Base-by-base conservation (phyloP, 176 grass and related monocot species). In the Raddia guianensis region DNA sequence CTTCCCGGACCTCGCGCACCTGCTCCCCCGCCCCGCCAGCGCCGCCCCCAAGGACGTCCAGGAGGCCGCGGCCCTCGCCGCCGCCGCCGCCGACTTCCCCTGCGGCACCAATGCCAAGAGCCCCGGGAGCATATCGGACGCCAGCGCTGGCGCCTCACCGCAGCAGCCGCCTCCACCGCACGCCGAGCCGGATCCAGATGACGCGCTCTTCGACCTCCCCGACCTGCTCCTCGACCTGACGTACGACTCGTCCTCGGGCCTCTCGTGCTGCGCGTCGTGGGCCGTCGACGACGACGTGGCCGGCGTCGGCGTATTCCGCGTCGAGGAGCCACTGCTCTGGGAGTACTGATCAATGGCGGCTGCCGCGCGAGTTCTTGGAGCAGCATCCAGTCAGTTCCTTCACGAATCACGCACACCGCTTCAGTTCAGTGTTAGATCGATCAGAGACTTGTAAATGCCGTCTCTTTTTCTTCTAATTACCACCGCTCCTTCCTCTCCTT, bases 161-260 rank as follows among this genome's bases (percentile, higher is more conserved):
- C 2, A 21, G 0, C 64, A 21, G 0, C 64, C 70, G 2, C 50
- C 53, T 3, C 45, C 66, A 16, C 12, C 53, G 20, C 54, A 12
- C 35, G 58, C 21, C 0, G 75, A 37, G 61, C 44, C 79, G 19
- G 69, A 46, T 62, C 55, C 75, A 13, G 92, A 98, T n/a, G 92
- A 90, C 1, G 81, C 85, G 8, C 55, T 98, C 60, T 97, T 97
- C 73, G 94, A 93, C 80, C 88, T 97, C 20, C 94, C 94, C 15
- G 94, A 97, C 85, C 88, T 97, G 62, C 83, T 97, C 14, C 82
- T 94, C n/a, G 92, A 98, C 86, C 77, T 98, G 81, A 88, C 90
- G 84, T 86, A 90, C 73, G 77, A 81, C 43, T 72, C 87, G 9
- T 85, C 90, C 3, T 27, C 89, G 0, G 89, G 81, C 44, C 68